phyloP scores from a whole-genome alignment of 495 filamentous ascomycete genomes.

The Hyaloscypha hepaticicola region DNA sequence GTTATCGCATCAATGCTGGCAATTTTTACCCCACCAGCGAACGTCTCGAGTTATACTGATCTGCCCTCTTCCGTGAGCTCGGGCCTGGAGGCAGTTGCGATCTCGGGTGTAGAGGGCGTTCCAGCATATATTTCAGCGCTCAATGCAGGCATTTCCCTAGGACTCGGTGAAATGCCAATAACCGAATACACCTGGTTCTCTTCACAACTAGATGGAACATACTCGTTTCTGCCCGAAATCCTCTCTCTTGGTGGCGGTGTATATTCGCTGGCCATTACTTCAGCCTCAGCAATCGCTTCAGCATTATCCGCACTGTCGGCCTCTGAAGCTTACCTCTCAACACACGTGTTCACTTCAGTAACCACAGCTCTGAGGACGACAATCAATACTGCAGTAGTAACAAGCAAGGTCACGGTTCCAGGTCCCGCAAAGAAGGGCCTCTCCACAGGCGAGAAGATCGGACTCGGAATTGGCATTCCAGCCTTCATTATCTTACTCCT shows the following conservation, averaged over 20 bases:
- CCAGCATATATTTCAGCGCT: too few species aligned
- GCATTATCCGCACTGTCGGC: not conserved
- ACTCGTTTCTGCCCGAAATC: not conserved
- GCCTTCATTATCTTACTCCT: not conserved
- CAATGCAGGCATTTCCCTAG: too few species aligned
- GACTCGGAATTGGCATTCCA: not conserved
- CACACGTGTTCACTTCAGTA: not conserved
- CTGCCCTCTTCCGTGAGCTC: too few species aligned
- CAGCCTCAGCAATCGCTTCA: not conserved
- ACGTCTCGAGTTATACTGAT: too few species aligned
- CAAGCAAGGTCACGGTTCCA: not conserved
- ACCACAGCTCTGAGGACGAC: too few species aligned
- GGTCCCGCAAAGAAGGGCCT: not conserved
- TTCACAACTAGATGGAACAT: not conserved
- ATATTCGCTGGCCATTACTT: not conserved
- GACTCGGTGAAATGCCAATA: too few species aligned
- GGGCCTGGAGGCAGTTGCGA: too few species aligned
- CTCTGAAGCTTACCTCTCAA: not conserved
- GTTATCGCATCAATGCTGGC: not conserved
- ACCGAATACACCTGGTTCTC: not conserved
- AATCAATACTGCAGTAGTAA: not conserved
- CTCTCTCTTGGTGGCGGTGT: not conserved
- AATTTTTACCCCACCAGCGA: too few species aligned
- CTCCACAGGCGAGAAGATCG: not conserved
- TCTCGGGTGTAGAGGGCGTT: too few species aligned